A percentile compares a stretch with the other conserved stretches of the same genome.
Evolutionary conservation across 1,139 yeast genomes (phyloP).

Genomic region (Taphrina wiesneri): DNA sequence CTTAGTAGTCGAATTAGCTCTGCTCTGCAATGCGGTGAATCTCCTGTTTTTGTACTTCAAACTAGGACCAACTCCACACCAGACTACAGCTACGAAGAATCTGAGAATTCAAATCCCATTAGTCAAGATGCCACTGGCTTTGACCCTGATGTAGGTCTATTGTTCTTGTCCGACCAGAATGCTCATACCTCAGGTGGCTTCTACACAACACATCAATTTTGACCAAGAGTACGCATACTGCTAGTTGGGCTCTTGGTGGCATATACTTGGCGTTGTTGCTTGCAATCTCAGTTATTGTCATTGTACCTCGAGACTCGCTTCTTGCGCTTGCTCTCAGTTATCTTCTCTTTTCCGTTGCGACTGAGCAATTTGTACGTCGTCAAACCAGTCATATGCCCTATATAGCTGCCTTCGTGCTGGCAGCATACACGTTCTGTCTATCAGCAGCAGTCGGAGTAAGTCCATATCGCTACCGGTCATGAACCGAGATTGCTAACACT

Average conservation of each 20-base stretch:
- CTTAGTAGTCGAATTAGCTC: not conserved
- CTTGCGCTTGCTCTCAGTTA: slow-evolving; percentile 14
- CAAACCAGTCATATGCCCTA: not conserved
- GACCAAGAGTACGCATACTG: not conserved
- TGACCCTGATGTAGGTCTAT: slow-evolving; percentile 1
- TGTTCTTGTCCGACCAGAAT: not conserved
- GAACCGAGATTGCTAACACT: too few species aligned
- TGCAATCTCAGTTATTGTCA: not conserved
- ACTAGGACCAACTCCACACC: slow-evolving; percentile 19
- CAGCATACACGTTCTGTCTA: not conserved
- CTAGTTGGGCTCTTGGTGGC: not conserved
- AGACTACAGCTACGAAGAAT: slow-evolving; percentile 14
- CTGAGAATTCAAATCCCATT: slow-evolving; percentile 15
- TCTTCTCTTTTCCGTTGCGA: slow-evolving; percentile 16
- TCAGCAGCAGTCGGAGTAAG: slow-evolving; percentile 15
- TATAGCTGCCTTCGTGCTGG: slow-evolving; percentile 9
- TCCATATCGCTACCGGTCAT: too few species aligned
- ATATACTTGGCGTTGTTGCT: not conserved
- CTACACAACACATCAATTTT: slow-evolving; percentile 7
- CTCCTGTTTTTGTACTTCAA: not conserved
- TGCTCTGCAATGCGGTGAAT: slow-evolving; percentile 1
- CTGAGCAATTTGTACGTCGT: slow-evolving; percentile 18
- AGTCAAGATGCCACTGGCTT: slow-evolving; percentile 25
- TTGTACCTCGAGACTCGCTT: slow-evolving; percentile 7
- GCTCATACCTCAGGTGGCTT: slow-evolving; percentile 6